Conservation (phyloP, 805 yeast species). For the Candida tibetensis region DNA sequence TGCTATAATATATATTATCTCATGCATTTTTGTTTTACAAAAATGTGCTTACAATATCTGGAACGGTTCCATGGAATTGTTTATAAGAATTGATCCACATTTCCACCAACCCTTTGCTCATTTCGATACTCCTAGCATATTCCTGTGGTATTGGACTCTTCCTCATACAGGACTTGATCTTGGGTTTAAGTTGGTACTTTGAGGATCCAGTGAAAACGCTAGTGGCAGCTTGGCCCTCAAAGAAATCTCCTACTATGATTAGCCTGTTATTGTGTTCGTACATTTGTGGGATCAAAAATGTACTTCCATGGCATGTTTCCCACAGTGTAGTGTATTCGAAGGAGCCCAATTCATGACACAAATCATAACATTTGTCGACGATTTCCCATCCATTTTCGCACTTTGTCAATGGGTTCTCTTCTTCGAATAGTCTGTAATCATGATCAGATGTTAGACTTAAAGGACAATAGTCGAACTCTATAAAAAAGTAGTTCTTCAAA, state of each 20-base stretch:
- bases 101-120: constrained; percentile 19
- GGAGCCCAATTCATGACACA: constrained; percentile 4
- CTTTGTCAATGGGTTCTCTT: constrained; percentile 11
- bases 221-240: constrained; percentile 14
- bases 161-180: constrained; percentile 15
- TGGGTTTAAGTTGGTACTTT: constrained; percentile 15
- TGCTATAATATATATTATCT: too few species aligned
- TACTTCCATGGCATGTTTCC: constrained; percentile 12
- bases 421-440: constrained; percentile 20
- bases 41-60: constrained; percentile 4
- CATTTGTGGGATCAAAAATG: constrained; percentile 21
- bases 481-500: constrained; percentile 27
- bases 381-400: constrained; percentile 18
- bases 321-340: constrained; percentile 13
- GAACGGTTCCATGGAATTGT: constrained; percentile 8
- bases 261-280: constrained; percentile 15
- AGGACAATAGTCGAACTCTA: constrained; percentile 21
- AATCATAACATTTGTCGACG: constrained; percentile 13
- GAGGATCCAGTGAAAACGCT: constrained; percentile 13
- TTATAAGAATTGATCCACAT: constrained; percentile 17
- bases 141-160: constrained; percentile 4
- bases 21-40: too few species aligned
- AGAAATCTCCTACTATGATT: constrained; percentile 18
- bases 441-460: constrained; percentile 21
- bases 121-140: constrained; percentile 10